Percentiles rank a stretch among this genome's conserved stretches.
Evolutionary conservation across 495 filamentous ascomycete species (phyloP).

Genomic region (Penicillium bialowiezense): DNA sequence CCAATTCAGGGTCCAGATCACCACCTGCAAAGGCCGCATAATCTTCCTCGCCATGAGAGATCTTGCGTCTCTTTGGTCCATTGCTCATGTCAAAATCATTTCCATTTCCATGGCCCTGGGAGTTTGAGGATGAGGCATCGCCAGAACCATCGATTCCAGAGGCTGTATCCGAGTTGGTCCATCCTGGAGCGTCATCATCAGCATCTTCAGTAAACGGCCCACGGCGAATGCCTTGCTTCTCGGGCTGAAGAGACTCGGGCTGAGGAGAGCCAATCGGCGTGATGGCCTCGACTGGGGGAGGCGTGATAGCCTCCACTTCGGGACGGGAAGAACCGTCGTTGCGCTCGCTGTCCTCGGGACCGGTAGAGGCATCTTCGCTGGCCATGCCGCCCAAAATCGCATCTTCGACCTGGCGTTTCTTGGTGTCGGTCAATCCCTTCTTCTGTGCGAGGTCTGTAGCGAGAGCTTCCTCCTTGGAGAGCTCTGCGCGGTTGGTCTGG

Average conservation of each 20-base stretch:
- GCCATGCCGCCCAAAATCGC: conserved; percentile 80
- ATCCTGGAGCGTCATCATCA: conserved; percentile 19
- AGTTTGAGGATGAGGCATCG: conserved; percentile 42
- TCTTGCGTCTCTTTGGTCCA: conserved; percentile 70
- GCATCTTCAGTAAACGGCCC: conserved; percentile 23
- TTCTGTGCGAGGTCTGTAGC: conserved; percentile 56
- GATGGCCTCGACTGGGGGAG: conserved; percentile 57
- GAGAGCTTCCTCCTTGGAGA: conserved; percentile 65
- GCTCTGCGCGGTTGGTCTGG: conserved; percentile 64
- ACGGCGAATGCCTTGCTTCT: conserved; percentile 21
- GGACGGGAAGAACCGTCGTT: conserved; percentile 61
- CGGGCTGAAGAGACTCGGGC: conserved; percentile 38
- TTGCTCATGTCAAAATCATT: conserved; percentile 36
- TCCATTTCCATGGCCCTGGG: conserved; percentile 10
- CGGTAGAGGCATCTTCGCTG: conserved; percentile 37
- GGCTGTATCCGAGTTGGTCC: conserved; percentile 26
- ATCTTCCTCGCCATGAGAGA: conserved; percentile 64
- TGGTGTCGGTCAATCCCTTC: conserved; percentile 64
- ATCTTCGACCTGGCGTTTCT: conserved; percentile 84
- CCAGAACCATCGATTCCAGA: conserved; percentile 33
- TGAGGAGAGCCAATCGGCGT: conserved; percentile 47
- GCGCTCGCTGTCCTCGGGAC: conserved; percentile 38
- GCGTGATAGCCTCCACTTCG: conserved; percentile 79
- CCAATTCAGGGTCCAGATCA: conserved; percentile 78
- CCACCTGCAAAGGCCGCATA: conserved; percentile 66